Evolutionary conservation across 306 rosid species (phyloP), one percentile per base, ranked within the genome.

Genomic region (Quercus robur): DNA sequence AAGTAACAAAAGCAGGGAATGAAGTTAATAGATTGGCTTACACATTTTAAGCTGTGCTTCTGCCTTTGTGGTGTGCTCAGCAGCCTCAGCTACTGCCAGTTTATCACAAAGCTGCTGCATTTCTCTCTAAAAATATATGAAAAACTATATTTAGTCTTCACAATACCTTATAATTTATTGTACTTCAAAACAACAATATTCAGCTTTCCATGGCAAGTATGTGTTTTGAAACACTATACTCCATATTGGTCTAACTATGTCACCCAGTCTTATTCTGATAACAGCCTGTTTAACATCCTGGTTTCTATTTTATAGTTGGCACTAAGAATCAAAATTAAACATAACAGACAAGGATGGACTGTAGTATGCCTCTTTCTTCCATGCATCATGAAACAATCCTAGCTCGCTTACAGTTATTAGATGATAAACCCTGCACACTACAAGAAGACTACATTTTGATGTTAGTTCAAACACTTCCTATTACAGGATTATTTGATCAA

Each of bases 41-140:
- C 72, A 70, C 67, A 92, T 95, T 85, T 90, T 90, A 82, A 92
- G 81, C 62, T 86, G 97, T 21, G 92, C 94, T 87, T 89, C 97
- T 54, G 94, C 92, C 83, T 90, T 90, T 64, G 97, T 90, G 46
- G 97, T 82, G 73, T 92, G 95, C 87, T 90, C 95, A 54, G 87
- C 95, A 66, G 89, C 85, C 87, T 90, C 95, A 54, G 87, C 95
- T 70, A 90, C 85, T 66, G 93, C 88, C 79, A 92, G 82, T 80
- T 92, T 92, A 81, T 90, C 95, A 28, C 95, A 87, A 77, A 92
- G 87, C 75, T 87, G 95, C 79, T 92, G 97, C 97, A 92, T 92
- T 81, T 92, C 97, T 83, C 97, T 95, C 97, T 92, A 75, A 70
- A 80, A 75, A 81, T n/a, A 26, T 57, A 69, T 64, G 75, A 25